Percentiles rank a stretch among this genome's conserved stretches.
Evolutionary conservation across 768 basidiomycete genomes (phyloP).

Genomic region (Xanthoconium purpureum): DNA sequence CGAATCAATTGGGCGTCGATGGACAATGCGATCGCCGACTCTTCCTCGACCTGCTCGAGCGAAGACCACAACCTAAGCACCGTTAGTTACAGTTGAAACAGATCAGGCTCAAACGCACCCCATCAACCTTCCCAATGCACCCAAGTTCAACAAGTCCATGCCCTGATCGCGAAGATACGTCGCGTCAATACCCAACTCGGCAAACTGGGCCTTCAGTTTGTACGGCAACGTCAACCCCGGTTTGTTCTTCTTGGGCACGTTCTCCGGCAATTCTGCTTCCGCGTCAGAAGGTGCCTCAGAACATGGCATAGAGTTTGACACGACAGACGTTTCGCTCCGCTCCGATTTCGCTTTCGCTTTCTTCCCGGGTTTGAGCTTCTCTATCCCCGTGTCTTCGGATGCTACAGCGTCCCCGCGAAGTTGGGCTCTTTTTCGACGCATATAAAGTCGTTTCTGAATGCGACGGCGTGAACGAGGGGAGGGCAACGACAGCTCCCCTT

Average conservation of each 20-base stretch:
- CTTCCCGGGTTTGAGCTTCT: slow-evolving; percentile 41
- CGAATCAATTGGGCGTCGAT: slow-evolving; percentile 52
- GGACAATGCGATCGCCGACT: slow-evolving; percentile 23
- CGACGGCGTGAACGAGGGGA: slow-evolving; percentile 53
- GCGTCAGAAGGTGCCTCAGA: slow-evolving; percentile 8
- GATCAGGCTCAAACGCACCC: slow-evolving; percentile 29
- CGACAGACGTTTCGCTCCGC: neutral
- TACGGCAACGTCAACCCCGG: slow-evolving; percentile 46
- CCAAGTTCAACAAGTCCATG: slow-evolving; percentile 41
- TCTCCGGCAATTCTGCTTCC: slow-evolving; percentile 8
- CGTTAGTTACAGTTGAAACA: slow-evolving; percentile 3
- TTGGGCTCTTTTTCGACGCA: slow-evolving; percentile 67
- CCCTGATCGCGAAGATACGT: slow-evolving; percentile 40
- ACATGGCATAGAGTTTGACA: slow-evolving; percentile 7
- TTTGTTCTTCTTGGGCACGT: slow-evolving; percentile 12
- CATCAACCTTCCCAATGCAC: slow-evolving; percentile 38
- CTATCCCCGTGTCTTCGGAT: slow-evolving; percentile 1
- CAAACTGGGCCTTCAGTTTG: slow-evolving; percentile 42
- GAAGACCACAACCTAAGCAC: slow-evolving; percentile 28
- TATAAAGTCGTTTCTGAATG: slow-evolving; percentile 62
- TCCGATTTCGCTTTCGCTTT: slow-evolving; percentile 11
- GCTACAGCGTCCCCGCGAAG: slow-evolving; percentile 33
- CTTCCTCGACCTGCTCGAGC: slow-evolving; percentile 21
- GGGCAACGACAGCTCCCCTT: slow-evolving; percentile 27
- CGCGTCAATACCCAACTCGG: slow-evolving; percentile 44